Evolutionary conservation across 176 grass and related monocot species (phyloP), one percentile per base, ranked within the genome.

Genomic region (Aechmea fasciata): DNA sequence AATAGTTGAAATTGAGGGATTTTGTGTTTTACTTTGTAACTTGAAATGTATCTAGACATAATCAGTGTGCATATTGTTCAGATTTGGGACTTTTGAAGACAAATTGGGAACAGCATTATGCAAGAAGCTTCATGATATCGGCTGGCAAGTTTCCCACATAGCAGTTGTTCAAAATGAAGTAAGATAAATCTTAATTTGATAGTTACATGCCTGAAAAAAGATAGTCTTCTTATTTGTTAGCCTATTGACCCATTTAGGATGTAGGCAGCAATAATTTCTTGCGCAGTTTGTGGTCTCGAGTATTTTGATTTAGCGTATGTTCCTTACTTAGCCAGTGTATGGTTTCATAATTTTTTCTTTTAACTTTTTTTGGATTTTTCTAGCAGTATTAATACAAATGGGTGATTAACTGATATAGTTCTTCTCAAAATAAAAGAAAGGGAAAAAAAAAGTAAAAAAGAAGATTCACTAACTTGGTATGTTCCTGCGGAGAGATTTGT

Each of bases 121-220:
- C 80, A 90, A 88, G 83, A 99, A 99, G 73, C 82, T 99, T 74
- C 80, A 83, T 85, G 71, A 78, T 73, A 90, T 99, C 66, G 94
- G 94, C 54, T 99, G 94, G 94, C 81, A 67, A 80, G 82, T 90
- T 85, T 83, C 89, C 67, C 94, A 81, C 74, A 63, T 90, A 33
- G 78, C 73, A 13, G 79, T 93, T 79, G 86, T 93, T 78, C 80
- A 23, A 63, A 99, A 90, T 10, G 89, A 99, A 80, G 94, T 99
- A 87, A 81, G 78, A 65, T 47, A 79, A 50, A 73, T 76, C 51
- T 72, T 71, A 64, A 64, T 79, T 72, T 51, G 3, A 52, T 85
- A 64, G 69, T 41, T 78, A 61, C 55, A 61, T 22, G 55, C 55
- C 8, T 18, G 17, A 18, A 9, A 9, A 9, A 18, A 61, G n/a